Conservation (phyloP, 169 alveolate species). For the Plasmodium yoelii region DNA sequence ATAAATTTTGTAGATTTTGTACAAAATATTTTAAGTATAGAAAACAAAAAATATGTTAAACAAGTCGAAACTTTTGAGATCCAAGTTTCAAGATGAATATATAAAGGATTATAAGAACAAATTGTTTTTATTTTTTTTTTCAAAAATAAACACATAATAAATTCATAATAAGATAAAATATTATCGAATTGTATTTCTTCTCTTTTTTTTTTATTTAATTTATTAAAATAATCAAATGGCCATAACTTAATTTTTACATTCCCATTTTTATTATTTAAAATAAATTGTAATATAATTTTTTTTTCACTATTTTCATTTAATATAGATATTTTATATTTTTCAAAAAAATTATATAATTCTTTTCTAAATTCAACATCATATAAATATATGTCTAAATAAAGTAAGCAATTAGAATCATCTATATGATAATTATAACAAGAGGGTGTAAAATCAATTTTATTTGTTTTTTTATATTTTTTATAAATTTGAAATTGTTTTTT, state of each 20-base stretch:
- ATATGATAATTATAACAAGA: conserved; percentile 46
- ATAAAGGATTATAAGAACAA: conserved; percentile 14
- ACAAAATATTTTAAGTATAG: conserved; percentile 44
- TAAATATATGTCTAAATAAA: conserved; percentile 44
- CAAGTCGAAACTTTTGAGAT: conserved; percentile 7
- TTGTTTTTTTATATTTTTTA: conserved; percentile 18
- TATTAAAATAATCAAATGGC: conserved; percentile 69
- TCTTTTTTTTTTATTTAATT: not conserved
- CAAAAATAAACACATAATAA: conserved; percentile 3
- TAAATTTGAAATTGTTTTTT: conserved; percentile 23
- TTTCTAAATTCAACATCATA: conserved; percentile 13
- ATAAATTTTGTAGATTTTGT: not conserved
- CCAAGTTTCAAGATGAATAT: conserved; percentile 73
- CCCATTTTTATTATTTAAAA: conserved; percentile 42
- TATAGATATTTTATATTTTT: conserved; percentile 13
- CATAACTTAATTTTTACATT: conserved; percentile 27
- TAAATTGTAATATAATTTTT: conserved; percentile 46
- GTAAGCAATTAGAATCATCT: conserved; percentile 6
- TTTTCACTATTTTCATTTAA: conserved; percentile 21
- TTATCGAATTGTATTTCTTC: conserved; percentile 1
- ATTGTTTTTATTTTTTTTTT: conserved; percentile 31
- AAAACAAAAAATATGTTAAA: conserved; percentile 30
- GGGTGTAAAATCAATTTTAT: conserved; percentile 23
- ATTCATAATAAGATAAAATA: conserved; percentile 26
- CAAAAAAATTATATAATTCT: conserved; percentile 20